Conservation (phyloP, 1,284 basidiomycete genomes). For the Puccinia triticina region DNA sequence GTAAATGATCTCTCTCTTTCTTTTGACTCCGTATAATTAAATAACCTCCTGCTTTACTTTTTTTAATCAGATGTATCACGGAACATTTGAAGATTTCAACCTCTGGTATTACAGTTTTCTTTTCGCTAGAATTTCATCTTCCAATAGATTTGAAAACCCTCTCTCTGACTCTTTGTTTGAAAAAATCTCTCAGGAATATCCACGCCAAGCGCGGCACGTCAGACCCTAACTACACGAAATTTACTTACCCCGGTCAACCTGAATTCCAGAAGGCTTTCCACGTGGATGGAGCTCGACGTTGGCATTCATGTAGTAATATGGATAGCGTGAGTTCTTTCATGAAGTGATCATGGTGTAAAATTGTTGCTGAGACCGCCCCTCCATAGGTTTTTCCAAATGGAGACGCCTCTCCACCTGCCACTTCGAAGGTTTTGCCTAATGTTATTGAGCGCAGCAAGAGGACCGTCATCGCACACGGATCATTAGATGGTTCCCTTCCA, state of each 20-base stretch:
- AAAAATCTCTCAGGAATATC: background rate
- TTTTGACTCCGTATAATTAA: background rate
- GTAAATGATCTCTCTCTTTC: background rate
- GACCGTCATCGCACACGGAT: slow-evolving; percentile 42
- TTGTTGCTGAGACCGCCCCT: background rate
- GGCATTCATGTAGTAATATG: background rate
- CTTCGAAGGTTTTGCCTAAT: slow-evolving; percentile 28
- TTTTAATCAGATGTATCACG: background rate
- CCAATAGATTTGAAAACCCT: background rate
- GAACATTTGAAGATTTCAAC: background rate
- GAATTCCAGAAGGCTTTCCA: slow-evolving; percentile 32
- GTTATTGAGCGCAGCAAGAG: slow-evolving; percentile 40
- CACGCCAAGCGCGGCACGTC: background rate
- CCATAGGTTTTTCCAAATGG: slow-evolving; percentile 23
- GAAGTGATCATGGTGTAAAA: background rate
- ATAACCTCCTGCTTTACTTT: background rate
- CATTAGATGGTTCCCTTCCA: slow-evolving; percentile 7
- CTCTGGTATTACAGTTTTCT: background rate
- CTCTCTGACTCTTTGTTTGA: background rate
- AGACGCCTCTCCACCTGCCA: slow-evolving; percentile 20
- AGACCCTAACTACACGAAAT: background rate
- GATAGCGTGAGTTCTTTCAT: background rate
- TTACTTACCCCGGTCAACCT: slow-evolving; percentile 17
- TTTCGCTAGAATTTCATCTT: background rate
- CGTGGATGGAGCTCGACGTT: background rate